Percentiles rank a stretch among this genome's conserved stretches.
Conservation (phyloP, 2,329 filamentous ascomycete species). For the Amesomyces nigricolor region DNA sequence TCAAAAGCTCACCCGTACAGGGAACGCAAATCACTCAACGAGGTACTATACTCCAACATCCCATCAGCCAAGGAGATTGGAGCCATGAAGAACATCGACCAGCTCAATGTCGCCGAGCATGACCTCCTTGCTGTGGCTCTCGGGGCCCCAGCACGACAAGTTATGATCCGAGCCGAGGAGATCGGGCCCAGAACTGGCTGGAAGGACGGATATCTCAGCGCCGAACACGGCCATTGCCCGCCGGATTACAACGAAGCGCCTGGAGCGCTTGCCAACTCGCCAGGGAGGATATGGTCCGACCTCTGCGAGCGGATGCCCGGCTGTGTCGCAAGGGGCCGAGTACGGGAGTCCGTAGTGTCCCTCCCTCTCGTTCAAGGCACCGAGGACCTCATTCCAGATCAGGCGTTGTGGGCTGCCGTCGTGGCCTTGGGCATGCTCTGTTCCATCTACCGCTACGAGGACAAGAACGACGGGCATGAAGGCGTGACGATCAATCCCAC, state of each 20-base stretch:
- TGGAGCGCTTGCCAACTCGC: conserved; percentile 41
- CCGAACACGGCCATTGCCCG: conserved; percentile 48
- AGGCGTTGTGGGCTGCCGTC: conserved; percentile 48
- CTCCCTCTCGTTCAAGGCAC: conserved; percentile 46
- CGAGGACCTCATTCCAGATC: conserved; percentile 44
- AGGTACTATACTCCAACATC: conserved; percentile 42
- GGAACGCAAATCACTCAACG: conserved; percentile 44
- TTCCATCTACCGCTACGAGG: conserved; percentile 49
- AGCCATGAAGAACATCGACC: conserved; percentile 42
- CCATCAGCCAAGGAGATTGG: conserved; percentile 37
- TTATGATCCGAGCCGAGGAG: conserved; percentile 47
- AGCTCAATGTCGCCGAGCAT: conserved; percentile 42
- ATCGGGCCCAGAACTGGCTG: conserved; percentile 47
- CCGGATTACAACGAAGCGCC: conserved; percentile 46
- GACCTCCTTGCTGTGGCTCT: conserved; percentile 48
- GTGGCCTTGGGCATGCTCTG: conserved; percentile 49
- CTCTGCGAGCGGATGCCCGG: conserved; percentile 50
- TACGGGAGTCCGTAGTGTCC: conserved; percentile 44
- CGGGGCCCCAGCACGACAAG: conserved; percentile 49
- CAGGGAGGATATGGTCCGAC: conserved; percentile 50
- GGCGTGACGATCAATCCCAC: conserved; percentile 37
- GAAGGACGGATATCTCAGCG: conserved; percentile 48
- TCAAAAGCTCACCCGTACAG: conserved; percentile 22
- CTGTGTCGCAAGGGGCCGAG: conserved; percentile 44
- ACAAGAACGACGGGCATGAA: conserved; percentile 46